phyloP scores from a whole-genome alignment of 225 moss, liverwort and hornwort species.

The Marchantia paleacea region DNA sequence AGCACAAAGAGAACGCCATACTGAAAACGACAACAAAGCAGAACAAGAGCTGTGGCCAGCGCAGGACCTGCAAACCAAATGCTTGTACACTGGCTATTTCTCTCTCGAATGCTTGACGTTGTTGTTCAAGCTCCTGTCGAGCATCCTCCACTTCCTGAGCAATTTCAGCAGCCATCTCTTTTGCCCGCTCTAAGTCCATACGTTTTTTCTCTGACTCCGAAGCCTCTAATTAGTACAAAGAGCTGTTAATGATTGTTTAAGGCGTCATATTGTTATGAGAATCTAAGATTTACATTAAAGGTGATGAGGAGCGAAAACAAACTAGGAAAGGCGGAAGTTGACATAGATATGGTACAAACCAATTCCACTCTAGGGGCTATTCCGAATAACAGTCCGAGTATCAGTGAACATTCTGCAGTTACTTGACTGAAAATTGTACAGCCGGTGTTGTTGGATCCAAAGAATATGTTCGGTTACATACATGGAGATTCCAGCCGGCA shows the following conservation, averaged over 20 bases:
- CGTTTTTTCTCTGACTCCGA: conserved; percentile 48
- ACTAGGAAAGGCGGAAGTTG: no score
- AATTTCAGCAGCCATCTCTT: conserved; percentile 52
- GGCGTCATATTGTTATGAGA: neutral
- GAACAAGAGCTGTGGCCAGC: neutral
- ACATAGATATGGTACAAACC: neutral
- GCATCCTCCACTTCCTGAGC: conserved; percentile 51
- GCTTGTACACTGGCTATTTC: conserved; percentile 44
- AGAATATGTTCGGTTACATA: neutral
- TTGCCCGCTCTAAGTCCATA: conserved; percentile 48
- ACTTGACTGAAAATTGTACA: neutral
- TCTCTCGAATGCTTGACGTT: conserved; percentile 45
- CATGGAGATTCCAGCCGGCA: no score
- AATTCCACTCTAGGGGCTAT: neutral
- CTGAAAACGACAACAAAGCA: neutral
- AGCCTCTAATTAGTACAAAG: conserved; percentile 26
- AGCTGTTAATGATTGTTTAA: neutral
- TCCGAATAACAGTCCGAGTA: neutral
- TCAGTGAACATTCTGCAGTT: neutral
- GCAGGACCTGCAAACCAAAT: conserved; percentile 45
- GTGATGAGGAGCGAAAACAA: neutral
- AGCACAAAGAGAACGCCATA: neutral
- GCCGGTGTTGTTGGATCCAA: neutral
- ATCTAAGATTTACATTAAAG: neutral
- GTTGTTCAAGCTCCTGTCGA: conserved; percentile 47